Base-by-base conservation (phyloP, 73 alveolate species). In the Paramecium biaurelia region DNA sequence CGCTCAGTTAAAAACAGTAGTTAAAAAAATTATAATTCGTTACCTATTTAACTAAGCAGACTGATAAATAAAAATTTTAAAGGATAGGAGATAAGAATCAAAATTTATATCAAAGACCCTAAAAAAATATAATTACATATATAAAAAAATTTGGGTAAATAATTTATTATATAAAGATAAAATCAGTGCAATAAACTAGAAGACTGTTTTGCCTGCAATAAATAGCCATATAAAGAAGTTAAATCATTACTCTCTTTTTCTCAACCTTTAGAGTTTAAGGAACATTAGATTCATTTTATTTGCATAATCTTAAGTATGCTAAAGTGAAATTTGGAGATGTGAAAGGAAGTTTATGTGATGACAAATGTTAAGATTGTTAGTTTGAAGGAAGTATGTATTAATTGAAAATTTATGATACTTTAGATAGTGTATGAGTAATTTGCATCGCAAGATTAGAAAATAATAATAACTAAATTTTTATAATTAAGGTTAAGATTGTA, bases 391-490 rank as follows among this genome's bases (percentile, higher is more conserved):
- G 7, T 7, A 76, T 41, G 68, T 98, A 95, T 92, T 96, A 97
- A 92, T 79, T 96, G 56, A 95, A 99, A 92, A 97, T 96, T 28
- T 99, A 97, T 92, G 93, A 97, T 41, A 94, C 99, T 10, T 85
- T 70, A 41, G 92, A n/a, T n/a, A n/a, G n/a, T n/a, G n/a, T n/a
- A n/a, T n/a, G n/a, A n/a, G n/a, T n/a, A n/a, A n/a, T n/a, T n/a
- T n/a, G n/a, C n/a, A n/a, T n/a, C n/a, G n/a, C n/a, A n/a, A n/a
- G n/a, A n/a, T n/a, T n/a, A n/a, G 12, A 30, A 63, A 87, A 67
- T 58, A 57, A 70, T 20, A 53, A 63, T 57, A 57, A 68, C n/a
- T n/a, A 7, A 87, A 87, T 68, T 12, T 28, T 21, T 87, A 70
- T 57, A 32, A 59, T 24, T 74, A 87, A 5, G 85, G 67, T 37